A percentile compares a stretch with the other conserved stretches of the same genome.
Conservation (phyloP, 2,329 filamentous ascomycete genomes). For the Fusarium phyllophilum region DNA sequence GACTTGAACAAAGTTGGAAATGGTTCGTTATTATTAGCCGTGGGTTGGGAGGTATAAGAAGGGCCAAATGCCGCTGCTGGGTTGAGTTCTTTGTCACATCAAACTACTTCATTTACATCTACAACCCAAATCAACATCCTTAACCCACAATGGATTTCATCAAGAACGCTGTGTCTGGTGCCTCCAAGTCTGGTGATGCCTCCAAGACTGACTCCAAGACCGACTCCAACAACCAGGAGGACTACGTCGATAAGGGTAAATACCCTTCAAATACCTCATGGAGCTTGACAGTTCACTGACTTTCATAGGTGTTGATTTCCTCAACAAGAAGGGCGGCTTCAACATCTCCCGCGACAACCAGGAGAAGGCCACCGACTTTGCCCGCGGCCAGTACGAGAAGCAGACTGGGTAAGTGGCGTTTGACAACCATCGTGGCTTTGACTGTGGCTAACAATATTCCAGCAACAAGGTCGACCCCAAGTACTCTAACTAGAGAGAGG, state of each 20-base stretch:
- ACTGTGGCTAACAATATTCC: constrained; percentile 5
- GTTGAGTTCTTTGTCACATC: background rate
- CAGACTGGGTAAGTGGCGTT: constrained; percentile 48
- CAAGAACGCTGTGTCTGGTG: constrained; percentile 31
- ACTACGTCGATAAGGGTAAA: constrained; percentile 54
- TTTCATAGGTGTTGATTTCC: constrained; percentile 44
- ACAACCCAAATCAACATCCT: background rate
- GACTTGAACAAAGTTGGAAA: constrained; percentile 2
- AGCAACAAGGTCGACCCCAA: constrained; percentile 44
- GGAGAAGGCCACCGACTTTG: constrained; percentile 54
- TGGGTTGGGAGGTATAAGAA: constrained; percentile 27
- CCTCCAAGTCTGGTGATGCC: constrained; percentile 30
- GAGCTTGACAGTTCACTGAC: background rate
- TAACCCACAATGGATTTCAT: constrained; percentile 52
- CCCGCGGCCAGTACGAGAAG: constrained; percentile 51
- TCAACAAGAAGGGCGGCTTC: constrained; percentile 49
- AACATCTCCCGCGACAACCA: constrained; percentile 48
- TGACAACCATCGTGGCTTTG: background rate
- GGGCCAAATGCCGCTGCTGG: background rate
- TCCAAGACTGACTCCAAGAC: constrained; percentile 2
- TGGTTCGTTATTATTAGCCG: constrained; percentile 13
- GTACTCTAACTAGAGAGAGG: constrained; percentile 49
- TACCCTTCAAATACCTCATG: background rate
- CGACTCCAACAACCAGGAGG: constrained; percentile 39
- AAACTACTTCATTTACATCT: background rate